Evolutionary conservation across 2,329 filamentous ascomycete species (phyloP), one percentile per base, ranked within the genome.

Genomic region (Aaosphaeria arxii): DNA sequence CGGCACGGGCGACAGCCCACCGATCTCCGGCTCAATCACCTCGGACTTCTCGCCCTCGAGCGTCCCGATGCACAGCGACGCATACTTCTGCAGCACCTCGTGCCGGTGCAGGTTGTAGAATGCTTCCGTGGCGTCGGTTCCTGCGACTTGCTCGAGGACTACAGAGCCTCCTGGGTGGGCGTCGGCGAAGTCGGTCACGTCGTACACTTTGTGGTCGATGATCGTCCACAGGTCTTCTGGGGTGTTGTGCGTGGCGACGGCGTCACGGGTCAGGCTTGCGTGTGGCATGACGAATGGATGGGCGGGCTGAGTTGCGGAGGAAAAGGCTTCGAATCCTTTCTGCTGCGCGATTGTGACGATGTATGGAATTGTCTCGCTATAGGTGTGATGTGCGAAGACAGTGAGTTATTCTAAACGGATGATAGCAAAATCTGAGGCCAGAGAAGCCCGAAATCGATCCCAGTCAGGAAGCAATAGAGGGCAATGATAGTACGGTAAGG

Each of bases 21-120:
- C 89, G 7, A 83, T 76, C 62, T 84, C 72, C 1, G 82, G 83
- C 17, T 84, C 82, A 53, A 91, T 78, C 58, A 94, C 82, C 64
- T 90, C 82, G 17, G 89, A 80, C 62, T 79, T 85, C 75, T 95
- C 89, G 70, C 83, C 87, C 56, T 83, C 75, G 64, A 95, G 70
- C 11, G 83, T 88, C 62, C 90, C 90, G 59, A 95, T 80, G 70
- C 82, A 86, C 13, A 95, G 80, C 60, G 82, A 77, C 42, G 79
- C 74, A 77, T 95, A 95, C 69, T 91, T 91, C 51, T 84, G 76
- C 7, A 95, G 80, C n/a, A 95, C 88, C 71, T 95, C 90, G 59
- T 95, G 89, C 29, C 90, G 80, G 74, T 96, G 91, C 45, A 96
- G 84, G 76, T 95, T 95, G 81, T 95, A 95, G 72, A 95, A 95